Conservation (phyloP, 225 moss, liverwort and hornwort species). For the Takakia lepidozioides region DNA sequence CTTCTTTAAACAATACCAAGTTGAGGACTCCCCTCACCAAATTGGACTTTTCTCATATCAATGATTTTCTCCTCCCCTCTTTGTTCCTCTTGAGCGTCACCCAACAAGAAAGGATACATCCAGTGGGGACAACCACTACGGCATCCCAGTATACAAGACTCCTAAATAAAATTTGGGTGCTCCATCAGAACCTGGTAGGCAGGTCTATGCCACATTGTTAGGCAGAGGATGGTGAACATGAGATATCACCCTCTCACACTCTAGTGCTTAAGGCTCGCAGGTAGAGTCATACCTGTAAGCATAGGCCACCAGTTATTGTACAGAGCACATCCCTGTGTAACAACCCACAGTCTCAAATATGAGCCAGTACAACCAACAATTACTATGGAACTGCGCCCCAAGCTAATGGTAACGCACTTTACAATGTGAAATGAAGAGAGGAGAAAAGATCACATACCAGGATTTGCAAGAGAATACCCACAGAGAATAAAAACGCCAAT, state of each 20-base stretch:
- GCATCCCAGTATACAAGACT: too few species aligned
- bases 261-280: neutral
- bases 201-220: neutral
- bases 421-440: neutral
- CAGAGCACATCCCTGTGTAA: slow-evolving; percentile 67
- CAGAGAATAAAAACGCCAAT: slow-evolving; percentile 93
- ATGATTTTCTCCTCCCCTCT: too few species aligned
- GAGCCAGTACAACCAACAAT: neutral
- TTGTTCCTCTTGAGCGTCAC: neutral
- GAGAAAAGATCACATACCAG: slow-evolving; percentile 46
- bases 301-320: slow-evolving; percentile 99
- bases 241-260: neutral
- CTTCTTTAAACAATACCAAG: too few species aligned
- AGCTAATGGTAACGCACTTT: neutral
- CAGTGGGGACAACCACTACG: neutral
- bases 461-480: slow-evolving; percentile 91
- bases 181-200: neutral
- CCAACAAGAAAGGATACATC: neutral
- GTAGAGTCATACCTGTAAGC: slow-evolving; percentile 63
- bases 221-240: neutral
- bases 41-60: too few species aligned
- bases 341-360: neutral
- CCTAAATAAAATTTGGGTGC: neutral
- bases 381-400: neutral
- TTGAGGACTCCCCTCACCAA: too few species aligned